These are phyloP conservation scores for Penicillium bialowiezense DNA, from an alignment of 495 filamentous ascomycete species.

Conservation along the genomic window DNA sequence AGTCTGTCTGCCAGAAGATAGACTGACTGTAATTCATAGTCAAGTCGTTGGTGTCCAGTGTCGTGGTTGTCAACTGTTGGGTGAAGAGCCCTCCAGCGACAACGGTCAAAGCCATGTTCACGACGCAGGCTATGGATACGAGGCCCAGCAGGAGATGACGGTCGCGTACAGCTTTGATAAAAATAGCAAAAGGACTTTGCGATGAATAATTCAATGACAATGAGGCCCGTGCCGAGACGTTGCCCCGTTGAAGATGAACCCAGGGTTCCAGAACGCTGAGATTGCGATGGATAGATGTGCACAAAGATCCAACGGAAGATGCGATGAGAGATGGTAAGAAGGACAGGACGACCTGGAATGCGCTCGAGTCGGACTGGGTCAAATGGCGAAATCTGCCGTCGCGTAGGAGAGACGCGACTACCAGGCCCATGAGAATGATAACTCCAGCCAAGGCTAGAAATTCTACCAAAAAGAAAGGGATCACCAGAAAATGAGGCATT, in stretches of 20 bases:
- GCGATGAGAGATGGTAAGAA: constrained; percentile 39
- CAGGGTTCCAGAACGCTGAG: constrained; percentile 42
- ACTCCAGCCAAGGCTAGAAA: constrained; percentile 34
- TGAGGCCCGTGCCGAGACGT: constrained; percentile 27
- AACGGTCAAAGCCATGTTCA: constrained; percentile 34
- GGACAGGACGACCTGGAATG: constrained; percentile 36
- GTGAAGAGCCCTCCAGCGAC: constrained; percentile 40
- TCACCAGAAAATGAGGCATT: constrained; percentile 39
- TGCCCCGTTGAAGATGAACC: constrained; percentile 43
- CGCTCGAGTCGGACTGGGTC: constrained; percentile 35
- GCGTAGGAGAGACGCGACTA: constrained; percentile 29
- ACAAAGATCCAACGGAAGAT: constrained; percentile 34
- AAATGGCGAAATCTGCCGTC: constrained; percentile 36
- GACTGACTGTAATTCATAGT: constrained; percentile 35
- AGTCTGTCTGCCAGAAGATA: constrained; percentile 31
- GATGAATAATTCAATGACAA: constrained; percentile 39
- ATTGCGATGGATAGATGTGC: constrained; percentile 40
- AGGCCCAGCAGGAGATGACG: constrained; percentile 31
- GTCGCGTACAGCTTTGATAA: constrained; percentile 32
- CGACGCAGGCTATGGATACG: constrained; percentile 34
- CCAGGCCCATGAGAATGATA: constrained; percentile 35
- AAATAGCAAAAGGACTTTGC: constrained; percentile 34
- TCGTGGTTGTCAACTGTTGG: constrained; percentile 31
- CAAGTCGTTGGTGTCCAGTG: constrained; percentile 22
- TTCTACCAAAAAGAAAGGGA: constrained; percentile 41